A percentile compares a stretch with the other conserved stretches of the same genome.
Conservation (phyloP, 225 moss, liverwort and hornwort species). For the Thuidium tamariscinum region DNA sequence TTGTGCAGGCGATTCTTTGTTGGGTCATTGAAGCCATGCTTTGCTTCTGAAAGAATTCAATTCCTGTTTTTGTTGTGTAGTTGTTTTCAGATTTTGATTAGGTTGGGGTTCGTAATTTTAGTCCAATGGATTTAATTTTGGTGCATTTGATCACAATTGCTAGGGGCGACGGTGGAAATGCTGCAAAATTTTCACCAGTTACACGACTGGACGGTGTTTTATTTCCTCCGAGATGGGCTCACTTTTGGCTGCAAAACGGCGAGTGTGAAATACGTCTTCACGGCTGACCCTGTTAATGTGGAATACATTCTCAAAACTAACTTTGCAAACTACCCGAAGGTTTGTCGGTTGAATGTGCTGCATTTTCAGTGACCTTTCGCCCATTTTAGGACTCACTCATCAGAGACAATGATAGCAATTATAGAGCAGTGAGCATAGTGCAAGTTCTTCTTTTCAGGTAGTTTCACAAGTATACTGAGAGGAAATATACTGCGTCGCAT, state of each 20-base stretch:
- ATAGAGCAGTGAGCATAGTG: neutral
- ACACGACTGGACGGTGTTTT: conserved; percentile 43
- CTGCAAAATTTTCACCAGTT: conserved; percentile 24
- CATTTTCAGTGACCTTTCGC: neutral
- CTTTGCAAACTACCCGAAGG: conserved; percentile 72
- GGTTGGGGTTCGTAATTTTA: neutral
- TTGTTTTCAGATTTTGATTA: neutral
- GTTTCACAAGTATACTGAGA: neutral
- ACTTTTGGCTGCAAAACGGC: neutral
- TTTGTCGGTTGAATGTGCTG: neutral
- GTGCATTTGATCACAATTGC: neutral
- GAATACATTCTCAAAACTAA: conserved; percentile 64
- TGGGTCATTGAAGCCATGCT: no score
- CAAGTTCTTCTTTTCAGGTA: neutral
- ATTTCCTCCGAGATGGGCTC: conserved; percentile 27
- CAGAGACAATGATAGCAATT: neutral
- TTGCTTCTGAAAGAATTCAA: no score
- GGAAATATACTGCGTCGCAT: neutral
- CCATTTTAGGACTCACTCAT: neutral
- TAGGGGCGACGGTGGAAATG: conserved; percentile 40
- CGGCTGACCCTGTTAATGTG: conserved; percentile 55
- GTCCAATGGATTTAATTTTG: neutral
- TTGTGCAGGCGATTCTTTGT: neutral
- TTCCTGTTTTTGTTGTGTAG: neutral
- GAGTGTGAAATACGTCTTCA: conserved; percentile 3